These are phyloP conservation scores for Yamadazyma jaroonii DNA, from an alignment of 1,139 yeast species.

Conservation along the genomic window DNA sequence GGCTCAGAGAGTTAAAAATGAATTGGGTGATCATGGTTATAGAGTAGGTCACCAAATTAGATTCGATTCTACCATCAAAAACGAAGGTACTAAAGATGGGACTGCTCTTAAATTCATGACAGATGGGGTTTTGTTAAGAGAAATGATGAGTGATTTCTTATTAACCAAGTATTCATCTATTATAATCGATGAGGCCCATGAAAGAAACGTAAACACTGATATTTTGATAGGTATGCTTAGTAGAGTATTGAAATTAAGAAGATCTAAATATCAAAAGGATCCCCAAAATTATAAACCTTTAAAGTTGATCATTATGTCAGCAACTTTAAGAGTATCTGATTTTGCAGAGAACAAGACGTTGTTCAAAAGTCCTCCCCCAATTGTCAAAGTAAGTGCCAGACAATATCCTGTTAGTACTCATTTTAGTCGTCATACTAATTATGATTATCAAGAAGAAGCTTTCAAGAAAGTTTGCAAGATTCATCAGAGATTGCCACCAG, in stretches of 20 bases:
- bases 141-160: constrained; percentile 84
- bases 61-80: constrained; percentile 72
- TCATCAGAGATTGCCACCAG: constrained; percentile 84
- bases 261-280: constrained; percentile 48
- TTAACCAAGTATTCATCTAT: constrained; percentile 80
- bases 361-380: constrained; percentile 82
- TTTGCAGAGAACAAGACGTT: constrained; percentile 77
- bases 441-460: constrained; percentile 83
- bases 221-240: constrained; percentile 92
- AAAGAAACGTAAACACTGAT: constrained; percentile 93
- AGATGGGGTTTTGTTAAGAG: constrained; percentile 93
- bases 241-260: constrained; percentile 76
- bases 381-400: constrained; percentile 87
- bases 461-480: constrained; percentile 82
- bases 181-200: constrained; percentile 97
- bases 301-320: constrained; percentile 84
- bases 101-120: constrained; percentile 96
- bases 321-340: constrained; percentile 90
- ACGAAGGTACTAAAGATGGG: constrained; percentile 44
- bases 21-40: constrained; percentile 74
- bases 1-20: constrained; percentile 86
- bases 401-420: constrained; percentile 94
- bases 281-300: constrained; percentile 54
- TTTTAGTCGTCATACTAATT: constrained; percentile 76
- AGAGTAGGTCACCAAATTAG: constrained; percentile 89